phyloP scores from a whole-genome alignment of 2,329 filamentous ascomycete genomes.

The Colletotrichum melonis region DNA sequence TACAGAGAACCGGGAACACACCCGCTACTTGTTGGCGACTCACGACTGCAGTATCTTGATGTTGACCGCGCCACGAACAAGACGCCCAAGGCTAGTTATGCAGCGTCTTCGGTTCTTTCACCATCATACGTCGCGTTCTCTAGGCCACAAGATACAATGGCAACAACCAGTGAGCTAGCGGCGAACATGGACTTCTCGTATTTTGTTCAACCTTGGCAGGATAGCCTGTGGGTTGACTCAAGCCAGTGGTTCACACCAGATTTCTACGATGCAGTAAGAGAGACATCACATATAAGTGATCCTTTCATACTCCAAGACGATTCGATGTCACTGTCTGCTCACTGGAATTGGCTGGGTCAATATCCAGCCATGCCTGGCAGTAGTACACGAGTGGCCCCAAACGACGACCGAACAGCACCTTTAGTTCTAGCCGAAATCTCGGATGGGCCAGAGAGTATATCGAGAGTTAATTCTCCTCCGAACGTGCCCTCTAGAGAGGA shows the following conservation, averaged over 20 bases:
- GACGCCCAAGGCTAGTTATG: too few species aligned
- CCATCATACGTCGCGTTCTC: too few species aligned
- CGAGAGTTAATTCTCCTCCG: slow-evolving; percentile 1
- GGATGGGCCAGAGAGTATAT: background rate
- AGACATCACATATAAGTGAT: background rate
- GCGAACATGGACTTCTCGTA: background rate
- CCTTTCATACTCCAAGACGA: background rate
- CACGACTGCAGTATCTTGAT: too few species aligned
- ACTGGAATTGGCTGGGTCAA: slow-evolving; percentile 2
- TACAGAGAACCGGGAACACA: too few species aligned
- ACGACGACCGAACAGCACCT: background rate
- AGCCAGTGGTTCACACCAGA: slow-evolving; percentile 13
- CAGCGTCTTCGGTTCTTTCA: too few species aligned
- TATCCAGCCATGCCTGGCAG: background rate
- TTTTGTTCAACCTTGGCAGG: background rate
- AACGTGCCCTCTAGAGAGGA: slow-evolving; percentile 18
- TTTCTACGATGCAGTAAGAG: slow-evolving; percentile 10
- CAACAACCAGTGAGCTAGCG: too few species aligned
- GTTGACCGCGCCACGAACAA: too few species aligned
- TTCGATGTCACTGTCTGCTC: background rate
- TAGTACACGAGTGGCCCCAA: too few species aligned
- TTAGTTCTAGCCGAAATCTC: background rate
- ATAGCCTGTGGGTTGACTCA: background rate
- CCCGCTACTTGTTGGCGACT: too few species aligned
- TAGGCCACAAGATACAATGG: too few species aligned